Evolutionary conservation across 2,329 filamentous ascomycete genomes (phyloP).

Genomic region (Aureobasidium vineae): DNA sequence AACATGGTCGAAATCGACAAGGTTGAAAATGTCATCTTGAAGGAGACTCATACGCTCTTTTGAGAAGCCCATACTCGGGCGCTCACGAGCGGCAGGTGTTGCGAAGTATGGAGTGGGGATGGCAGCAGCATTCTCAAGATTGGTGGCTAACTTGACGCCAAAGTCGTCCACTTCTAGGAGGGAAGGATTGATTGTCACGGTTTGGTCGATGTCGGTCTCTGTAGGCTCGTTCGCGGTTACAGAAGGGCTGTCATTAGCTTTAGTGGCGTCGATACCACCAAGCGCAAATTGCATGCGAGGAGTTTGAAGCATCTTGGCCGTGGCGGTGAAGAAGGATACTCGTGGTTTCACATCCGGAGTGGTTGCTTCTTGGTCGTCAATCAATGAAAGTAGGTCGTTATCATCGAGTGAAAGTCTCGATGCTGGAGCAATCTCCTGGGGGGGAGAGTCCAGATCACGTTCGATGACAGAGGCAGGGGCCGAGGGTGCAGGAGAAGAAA

Average conservation of each 20-base stretch:
- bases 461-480: conserved; percentile 14
- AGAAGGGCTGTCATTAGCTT: conserved; percentile 4
- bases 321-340: conserved; percentile 9
- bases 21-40: conserved; percentile 20
- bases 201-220: not conserved
- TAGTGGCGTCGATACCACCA: not conserved
- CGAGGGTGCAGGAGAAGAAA: conserved; percentile 24
- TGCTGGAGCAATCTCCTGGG: not conserved
- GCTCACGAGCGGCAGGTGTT: conserved; percentile 14
- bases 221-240: not conserved
- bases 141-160: conserved; percentile 11
- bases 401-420: conserved; percentile 16
- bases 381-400: conserved; percentile 10
- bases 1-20: conserved; percentile 18
- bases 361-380: not conserved
- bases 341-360: conserved; percentile 4
- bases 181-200: conserved; percentile 17
- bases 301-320: conserved; percentile 27
- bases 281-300: conserved; percentile 29
- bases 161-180: conserved; percentile 22
- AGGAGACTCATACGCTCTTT: conserved; percentile 24
- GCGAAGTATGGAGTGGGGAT: conserved; percentile 21
- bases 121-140: conserved; percentile 11
- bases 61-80: conserved; percentile 13
- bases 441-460: conserved; percentile 10